These are phyloP conservation scores for Cystoderma amianthinum DNA, from an alignment of 768 basidiomycete genomes.

Conservation along the genomic window DNA sequence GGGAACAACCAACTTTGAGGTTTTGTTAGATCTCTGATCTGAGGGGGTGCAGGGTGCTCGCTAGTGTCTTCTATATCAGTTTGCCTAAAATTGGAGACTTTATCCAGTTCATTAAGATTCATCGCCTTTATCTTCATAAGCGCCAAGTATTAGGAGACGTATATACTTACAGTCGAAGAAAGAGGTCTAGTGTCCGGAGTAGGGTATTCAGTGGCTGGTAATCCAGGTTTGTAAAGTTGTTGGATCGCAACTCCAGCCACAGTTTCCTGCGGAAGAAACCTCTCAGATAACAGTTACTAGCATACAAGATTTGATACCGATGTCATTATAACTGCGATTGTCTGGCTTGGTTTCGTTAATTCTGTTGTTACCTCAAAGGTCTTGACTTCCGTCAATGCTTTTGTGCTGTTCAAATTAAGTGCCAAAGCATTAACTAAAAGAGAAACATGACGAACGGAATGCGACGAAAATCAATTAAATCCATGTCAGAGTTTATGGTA, in stretches of 20 bases:
- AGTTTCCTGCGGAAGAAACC: slow-evolving; percentile 45
- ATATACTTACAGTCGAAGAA: slow-evolving; percentile 40
- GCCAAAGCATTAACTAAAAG: neutral
- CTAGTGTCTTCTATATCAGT: slow-evolving; percentile 38
- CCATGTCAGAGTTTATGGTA: slow-evolving; percentile 68
- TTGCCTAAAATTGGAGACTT: slow-evolving; percentile 65
- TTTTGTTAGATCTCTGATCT: slow-evolving; percentile 29
- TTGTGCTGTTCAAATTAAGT: slow-evolving; percentile 48
- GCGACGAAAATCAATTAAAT: slow-evolving; percentile 73
- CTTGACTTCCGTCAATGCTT: slow-evolving; percentile 50
- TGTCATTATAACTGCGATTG: slow-evolving; percentile 48
- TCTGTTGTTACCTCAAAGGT: slow-evolving; percentile 52
- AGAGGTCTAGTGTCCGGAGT: slow-evolving; percentile 67
- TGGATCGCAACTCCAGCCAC: slow-evolving; percentile 59
- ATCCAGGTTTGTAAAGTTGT: slow-evolving; percentile 47
- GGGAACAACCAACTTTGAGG: slow-evolving; percentile 9
- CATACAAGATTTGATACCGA: slow-evolving; percentile 37
- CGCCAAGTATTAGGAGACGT: neutral
- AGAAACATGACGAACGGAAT: slow-evolving; percentile 38
- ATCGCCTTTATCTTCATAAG: slow-evolving; percentile 37
- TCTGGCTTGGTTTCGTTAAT: slow-evolving; percentile 74
- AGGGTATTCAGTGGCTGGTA: slow-evolving; percentile 53
- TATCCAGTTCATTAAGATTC: slow-evolving; percentile 62
- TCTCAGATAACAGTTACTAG: neutral
- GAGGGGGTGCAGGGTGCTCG: slow-evolving; percentile 10